phyloP scores from a whole-genome alignment of 2,329 filamentous ascomycete genomes.

The Aureobasidium sp. region DNA sequence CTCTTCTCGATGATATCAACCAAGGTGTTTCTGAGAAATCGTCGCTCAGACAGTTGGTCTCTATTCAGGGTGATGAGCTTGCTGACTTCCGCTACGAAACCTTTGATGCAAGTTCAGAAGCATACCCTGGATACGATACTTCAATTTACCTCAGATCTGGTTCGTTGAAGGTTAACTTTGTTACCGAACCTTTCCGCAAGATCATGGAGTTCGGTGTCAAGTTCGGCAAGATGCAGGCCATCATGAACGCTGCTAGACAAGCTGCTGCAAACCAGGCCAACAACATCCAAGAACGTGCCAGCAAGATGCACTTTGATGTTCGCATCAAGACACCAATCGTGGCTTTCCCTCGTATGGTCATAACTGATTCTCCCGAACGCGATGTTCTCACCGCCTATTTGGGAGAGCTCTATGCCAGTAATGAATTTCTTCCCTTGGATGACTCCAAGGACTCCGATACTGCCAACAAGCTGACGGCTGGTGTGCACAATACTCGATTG shows the following conservation, averaged over 20 bases:
- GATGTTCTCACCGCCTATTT: slow-evolving; percentile 89
- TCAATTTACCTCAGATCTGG: slow-evolving; percentile 85
- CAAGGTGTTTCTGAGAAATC: slow-evolving; percentile 77
- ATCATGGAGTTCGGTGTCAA: slow-evolving; percentile 98
- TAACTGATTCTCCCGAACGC: slow-evolving; percentile 60
- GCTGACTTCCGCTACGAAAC: slow-evolving; percentile 98
- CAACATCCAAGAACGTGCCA: slow-evolving; percentile 84
- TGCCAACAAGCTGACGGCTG: slow-evolving; percentile 83
- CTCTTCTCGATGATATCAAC: slow-evolving; percentile 88
- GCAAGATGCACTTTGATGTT: slow-evolving; percentile 89
- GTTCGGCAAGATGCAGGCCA: slow-evolving; percentile 98
- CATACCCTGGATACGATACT: slow-evolving; percentile 91
- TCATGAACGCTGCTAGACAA: slow-evolving; percentile 94
- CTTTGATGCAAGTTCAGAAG: slow-evolving; percentile 67
- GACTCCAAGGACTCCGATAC: slow-evolving; percentile 65
- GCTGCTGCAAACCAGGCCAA: slow-evolving; percentile 90
- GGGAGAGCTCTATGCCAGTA: slow-evolving; percentile 95
- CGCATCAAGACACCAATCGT: slow-evolving; percentile 92
- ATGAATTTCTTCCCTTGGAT: slow-evolving; percentile 79
- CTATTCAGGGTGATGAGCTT: slow-evolving; percentile 90
- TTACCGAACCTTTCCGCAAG: slow-evolving; percentile 95
- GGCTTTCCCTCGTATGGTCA: slow-evolving; percentile 77
- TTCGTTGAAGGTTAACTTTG: slow-evolving; percentile 92
- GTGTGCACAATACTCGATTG: slow-evolving; percentile 84
- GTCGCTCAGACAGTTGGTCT: slow-evolving; percentile 75